Evolutionary conservation across 768 basidiomycete genomes (phyloP), one percentile per base, ranked within the genome.

Genomic region (Mycena venus): DNA sequence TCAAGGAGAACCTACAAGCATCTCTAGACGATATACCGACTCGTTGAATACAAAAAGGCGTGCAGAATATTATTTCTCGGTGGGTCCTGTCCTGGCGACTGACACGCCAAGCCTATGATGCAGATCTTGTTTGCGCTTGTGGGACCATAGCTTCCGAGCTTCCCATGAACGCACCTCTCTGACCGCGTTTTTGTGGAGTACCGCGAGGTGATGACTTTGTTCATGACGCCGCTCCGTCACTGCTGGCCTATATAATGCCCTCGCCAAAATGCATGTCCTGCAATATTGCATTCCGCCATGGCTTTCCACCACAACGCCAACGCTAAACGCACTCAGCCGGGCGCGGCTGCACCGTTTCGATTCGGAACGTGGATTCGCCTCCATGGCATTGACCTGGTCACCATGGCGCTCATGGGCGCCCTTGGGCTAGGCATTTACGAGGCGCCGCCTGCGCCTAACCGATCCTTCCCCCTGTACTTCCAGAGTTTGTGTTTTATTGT

Each of bases 331-430:
- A 38, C 68, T 23, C 31, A 60, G 17, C 58, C 34, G 1, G 60
- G 34, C 6, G 21, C 29, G 21, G 49, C 59, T 21, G 17, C 69
- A 15, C 69, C 60, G 2, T 88, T 88, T 65, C 78, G 78, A 2
- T 77, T 86, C 42, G 80, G 80, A 15, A 70, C 79, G 0, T 89
- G 88, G 88, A 36, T 90, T 19, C 83, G 86, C 67, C 84, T 89
- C 7, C 88, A 91, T 83, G 85, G 83, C 7, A 78, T 88, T 58
- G 90, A 91, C 73, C 75, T 91, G 15, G 82, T 91, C 31, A 90
- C 90, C 2, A 89, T 91, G 90, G 87, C 85, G 0, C 78, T 87
- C n/a, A 89, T 90, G 85, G 90, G 89, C n/a, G 86, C 85, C n/a
- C 66, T 86, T 63, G 88, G 87, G 0, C 79, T 91, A 19, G 90